Base-by-base conservation (phyloP, 2,329 filamentous ascomycete species). In the Xylaria sp. region DNA sequence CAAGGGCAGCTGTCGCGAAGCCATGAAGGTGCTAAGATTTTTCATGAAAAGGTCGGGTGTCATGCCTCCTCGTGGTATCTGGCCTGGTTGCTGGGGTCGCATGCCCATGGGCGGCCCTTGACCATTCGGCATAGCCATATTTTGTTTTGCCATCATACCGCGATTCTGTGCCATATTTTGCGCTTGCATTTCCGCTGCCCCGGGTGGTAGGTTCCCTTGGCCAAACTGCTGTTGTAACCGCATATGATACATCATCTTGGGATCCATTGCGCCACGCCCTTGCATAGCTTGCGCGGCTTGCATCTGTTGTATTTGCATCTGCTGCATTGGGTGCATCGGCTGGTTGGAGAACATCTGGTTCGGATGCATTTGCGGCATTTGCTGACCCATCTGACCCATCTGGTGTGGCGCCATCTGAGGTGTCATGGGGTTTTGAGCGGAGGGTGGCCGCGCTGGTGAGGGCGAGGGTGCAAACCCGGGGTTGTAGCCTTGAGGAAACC, bases 191-290 rank as follows among this genome's bases (percentile, higher is more conserved):
- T 88, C 86, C 15, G 82, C 81, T 37, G 32, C 56, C 12, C 68
- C 71, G 79, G 84, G 84, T 60, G 86, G 84, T 77, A 87, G 84
- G 46, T 84, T 85, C 54, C 80, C 84, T 72, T 91, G 89, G 70
- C 92, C 89, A 50, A 92, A 86, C 76, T 94, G 92, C 66, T 91
- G 89, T 76, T 97, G 92, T 62, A 97, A 81, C 70, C 93, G 91
- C 89, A 97, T 92, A 74, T 97, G 93, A 76, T 96, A 93, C 66
- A 89, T 86, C 79, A 94, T 87, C 76, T 94, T 91, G 72, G 94
- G 90, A 50, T 93, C 91, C 71, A 92, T 86, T 55, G 84, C 85
- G 74, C 88, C 84, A 65, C 86, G 86, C 61, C 81, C 83, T 65
- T 84, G 84, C 76, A 81, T 70, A 3, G 67, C 65, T 48, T 72